phyloP scores from a whole-genome alignment of 2,329 filamentous ascomycete species.

The Pyrenochaeta sp. region DNA sequence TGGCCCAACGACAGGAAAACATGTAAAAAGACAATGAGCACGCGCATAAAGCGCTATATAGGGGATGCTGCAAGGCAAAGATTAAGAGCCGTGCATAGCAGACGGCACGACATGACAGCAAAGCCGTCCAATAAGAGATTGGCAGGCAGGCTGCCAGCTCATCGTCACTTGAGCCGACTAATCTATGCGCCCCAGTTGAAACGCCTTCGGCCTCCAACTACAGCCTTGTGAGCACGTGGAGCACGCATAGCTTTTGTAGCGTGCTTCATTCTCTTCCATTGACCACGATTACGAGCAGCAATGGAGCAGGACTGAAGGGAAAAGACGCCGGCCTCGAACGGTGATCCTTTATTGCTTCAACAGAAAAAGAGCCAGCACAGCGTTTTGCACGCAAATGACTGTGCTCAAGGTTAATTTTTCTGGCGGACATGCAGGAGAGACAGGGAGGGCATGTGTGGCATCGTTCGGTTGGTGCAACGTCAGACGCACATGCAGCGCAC shows the following conservation, averaged over 20 bases:
- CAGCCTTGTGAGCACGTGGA: constrained; percentile 35
- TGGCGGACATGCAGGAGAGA: constrained; percentile 34
- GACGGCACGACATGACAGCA: constrained; percentile 38
- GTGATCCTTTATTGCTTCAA: constrained; percentile 12
- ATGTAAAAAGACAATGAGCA: constrained; percentile 38
- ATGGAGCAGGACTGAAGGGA: constrained; percentile 18
- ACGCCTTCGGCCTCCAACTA: constrained; percentile 31
- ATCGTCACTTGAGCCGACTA: constrained; percentile 39
- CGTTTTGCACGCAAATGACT: constrained; percentile 30
- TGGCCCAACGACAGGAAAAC: constrained; percentile 45
- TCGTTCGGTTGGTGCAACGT: constrained; percentile 40
- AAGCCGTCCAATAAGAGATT: constrained; percentile 36
- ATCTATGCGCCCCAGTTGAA: constrained; percentile 43
- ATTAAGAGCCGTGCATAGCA: constrained; percentile 36
- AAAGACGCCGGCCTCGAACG: constrained; percentile 18
- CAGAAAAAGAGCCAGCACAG: constrained; percentile 19
- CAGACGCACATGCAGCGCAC: constrained; percentile 19
- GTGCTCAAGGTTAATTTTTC: constrained; percentile 28
- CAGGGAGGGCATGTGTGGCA: constrained; percentile 41
- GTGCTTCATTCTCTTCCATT: constrained; percentile 21
- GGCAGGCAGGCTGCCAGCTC: constrained; percentile 41
- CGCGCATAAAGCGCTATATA: constrained; percentile 47
- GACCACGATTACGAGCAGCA: constrained; percentile 23
- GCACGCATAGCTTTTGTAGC: constrained; percentile 18
- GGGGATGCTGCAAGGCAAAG: constrained; percentile 33